A percentile compares a stretch with the other conserved stretches of the same genome.
Conservation (phyloP, 495 filamentous ascomycete genomes). For the Neurospora sp. region DNA sequence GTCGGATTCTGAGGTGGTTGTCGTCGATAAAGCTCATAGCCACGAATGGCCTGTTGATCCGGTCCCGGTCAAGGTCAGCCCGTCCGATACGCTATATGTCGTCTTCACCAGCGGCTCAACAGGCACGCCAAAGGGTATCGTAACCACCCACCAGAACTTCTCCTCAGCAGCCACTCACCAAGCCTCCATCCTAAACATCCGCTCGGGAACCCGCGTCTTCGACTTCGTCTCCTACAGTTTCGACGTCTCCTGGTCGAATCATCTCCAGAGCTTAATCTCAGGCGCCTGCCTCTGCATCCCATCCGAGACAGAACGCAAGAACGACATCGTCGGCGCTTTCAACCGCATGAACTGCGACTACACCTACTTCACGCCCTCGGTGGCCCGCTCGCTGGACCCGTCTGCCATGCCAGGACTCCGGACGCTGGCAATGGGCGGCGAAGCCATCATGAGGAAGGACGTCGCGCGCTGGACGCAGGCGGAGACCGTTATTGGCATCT, state of each 20-base stretch:
- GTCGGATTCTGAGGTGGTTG: neutral
- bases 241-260: constrained; percentile 45
- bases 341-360: neutral
- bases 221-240: constrained; percentile 56
- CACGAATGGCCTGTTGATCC: neutral
- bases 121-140: constrained; percentile 40
- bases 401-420: constrained; percentile 12
- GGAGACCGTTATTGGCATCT: constrained; percentile 41
- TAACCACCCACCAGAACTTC: constrained; percentile 33
- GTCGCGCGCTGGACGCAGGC: constrained; percentile 11
- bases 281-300: constrained; percentile 29
- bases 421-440: constrained; percentile 18
- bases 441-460: constrained; percentile 14
- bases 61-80: neutral
- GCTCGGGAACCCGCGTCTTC: constrained; percentile 29
- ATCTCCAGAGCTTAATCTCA: constrained; percentile 41
- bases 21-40: neutral
- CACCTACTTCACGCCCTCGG: constrained; percentile 16
- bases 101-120: constrained; percentile 54
- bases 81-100: constrained; percentile 31
- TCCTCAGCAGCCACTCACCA: constrained; percentile 23
- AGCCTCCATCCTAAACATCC: constrained; percentile 10
- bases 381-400: constrained; percentile 11
- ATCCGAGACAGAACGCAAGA: constrained; percentile 15
- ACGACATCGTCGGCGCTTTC: constrained; percentile 21